Conservation (phyloP, 345 rosid genomes). For the Erucastrum elatum region DNA sequence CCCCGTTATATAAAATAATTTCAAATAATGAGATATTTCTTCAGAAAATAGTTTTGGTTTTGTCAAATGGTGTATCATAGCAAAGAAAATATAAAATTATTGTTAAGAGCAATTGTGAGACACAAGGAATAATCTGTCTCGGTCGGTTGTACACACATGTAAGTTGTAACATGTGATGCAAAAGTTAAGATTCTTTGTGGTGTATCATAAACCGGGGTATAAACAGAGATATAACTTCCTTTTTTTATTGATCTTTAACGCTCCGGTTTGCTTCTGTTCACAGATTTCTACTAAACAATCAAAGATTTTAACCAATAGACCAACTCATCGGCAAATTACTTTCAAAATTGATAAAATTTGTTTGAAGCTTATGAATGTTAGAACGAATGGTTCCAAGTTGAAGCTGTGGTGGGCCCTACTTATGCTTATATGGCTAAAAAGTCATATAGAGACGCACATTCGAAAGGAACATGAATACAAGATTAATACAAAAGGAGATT, state of each 20-base stretch:
- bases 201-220: too few relatives aligned
- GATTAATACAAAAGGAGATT: neutral
- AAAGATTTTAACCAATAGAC: neutral
- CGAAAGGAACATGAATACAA: neutral
- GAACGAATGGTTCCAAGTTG: neutral
- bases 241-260: neutral
- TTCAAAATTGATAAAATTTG: neutral
- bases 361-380: neutral
- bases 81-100: too few relatives aligned
- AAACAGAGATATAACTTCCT: too few relatives aligned
- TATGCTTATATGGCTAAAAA: constrained; percentile 4
- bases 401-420: neutral
- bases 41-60: too few relatives aligned
- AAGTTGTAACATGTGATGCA: too few relatives aligned
- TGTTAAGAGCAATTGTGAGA: too few relatives aligned
- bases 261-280: neutral
- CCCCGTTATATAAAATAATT: too few relatives aligned
- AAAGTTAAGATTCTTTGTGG: too few relatives aligned
- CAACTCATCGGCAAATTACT: neutral
- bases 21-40: too few relatives aligned
- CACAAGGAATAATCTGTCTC: too few relatives aligned
- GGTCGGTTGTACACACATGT: too few relatives aligned
- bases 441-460: neutral
- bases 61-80: too few relatives aligned
- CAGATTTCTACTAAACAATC: neutral